Percentiles rank a stretch among this genome's conserved stretches.
Evolutionary conservation across 2,329 filamentous ascomycete species (phyloP).

Genomic region (Mollisia scopiformis): DNA sequence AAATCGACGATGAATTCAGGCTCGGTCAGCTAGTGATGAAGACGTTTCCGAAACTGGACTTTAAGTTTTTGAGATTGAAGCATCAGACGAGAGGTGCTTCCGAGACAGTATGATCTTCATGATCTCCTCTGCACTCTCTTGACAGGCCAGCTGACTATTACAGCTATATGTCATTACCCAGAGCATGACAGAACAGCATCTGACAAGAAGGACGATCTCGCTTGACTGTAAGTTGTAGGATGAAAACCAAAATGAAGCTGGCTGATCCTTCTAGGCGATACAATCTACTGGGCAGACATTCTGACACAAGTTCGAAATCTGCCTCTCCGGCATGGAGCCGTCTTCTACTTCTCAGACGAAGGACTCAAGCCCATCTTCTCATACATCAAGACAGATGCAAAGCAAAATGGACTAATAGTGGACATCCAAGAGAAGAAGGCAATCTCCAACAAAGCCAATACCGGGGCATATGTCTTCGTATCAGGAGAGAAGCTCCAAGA

Average conservation of each 20-base stretch:
- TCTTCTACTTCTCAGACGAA: conserved; percentile 16
- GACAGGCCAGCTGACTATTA: conserved; percentile 9
- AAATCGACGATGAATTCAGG: conserved; percentile 11
- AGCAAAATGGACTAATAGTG: conserved; percentile 24
- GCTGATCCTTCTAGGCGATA: conserved; percentile 24
- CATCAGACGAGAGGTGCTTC: conserved; percentile 14
- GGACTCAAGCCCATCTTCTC: conserved; percentile 37
- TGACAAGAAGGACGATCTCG: conserved; percentile 34
- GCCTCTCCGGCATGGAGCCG: conserved; percentile 4
- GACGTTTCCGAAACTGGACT: conserved; percentile 7
- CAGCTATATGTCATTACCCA: conserved; percentile 36
- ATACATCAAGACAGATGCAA: conserved; percentile 35
- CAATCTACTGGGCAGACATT: conserved; percentile 39
- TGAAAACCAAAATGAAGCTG: background rate
- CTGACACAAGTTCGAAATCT: conserved; percentile 24
- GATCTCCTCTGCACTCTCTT: background rate
- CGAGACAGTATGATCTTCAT: conserved; percentile 1
- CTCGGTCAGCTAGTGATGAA: conserved; percentile 10
- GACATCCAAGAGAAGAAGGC: conserved; percentile 38
- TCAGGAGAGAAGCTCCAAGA: background rate
- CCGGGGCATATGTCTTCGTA: conserved; percentile 10
- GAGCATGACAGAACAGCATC: conserved; percentile 36
- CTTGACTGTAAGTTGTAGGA: conserved; percentile 31
- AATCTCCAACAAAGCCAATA: conserved; percentile 30
- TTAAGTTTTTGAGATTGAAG: conserved; percentile 10